Percentiles rank a stretch among this genome's conserved stretches.
These are phyloP conservation scores for Tuber umbilicatum DNA, from an alignment of 495 filamentous ascomycete species.

Conservation along the genomic window DNA sequence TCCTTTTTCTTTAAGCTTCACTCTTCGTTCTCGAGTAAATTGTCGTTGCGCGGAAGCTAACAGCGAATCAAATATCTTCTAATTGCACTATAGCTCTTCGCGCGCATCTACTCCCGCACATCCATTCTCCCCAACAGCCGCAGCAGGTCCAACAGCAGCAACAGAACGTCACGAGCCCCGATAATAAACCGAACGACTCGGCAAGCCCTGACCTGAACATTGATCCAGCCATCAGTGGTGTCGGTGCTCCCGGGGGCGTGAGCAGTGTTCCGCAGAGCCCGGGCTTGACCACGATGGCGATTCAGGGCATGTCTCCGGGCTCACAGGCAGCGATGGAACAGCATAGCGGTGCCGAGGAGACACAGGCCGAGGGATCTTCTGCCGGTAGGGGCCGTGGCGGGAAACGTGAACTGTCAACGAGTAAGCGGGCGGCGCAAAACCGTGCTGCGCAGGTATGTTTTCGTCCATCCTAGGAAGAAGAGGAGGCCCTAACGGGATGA, in stretches of 20 bases:
- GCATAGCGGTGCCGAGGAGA: slow-evolving; percentile 44
- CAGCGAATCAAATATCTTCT: background rate
- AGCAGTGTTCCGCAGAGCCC: slow-evolving; percentile 44
- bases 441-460: slow-evolving; percentile 81
- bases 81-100: slow-evolving; percentile 30
- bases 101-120: slow-evolving; percentile 38
- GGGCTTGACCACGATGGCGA: slow-evolving; percentile 28
- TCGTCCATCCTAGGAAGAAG: background rate
- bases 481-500: slow-evolving; percentile 9
- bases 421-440: slow-evolving; percentile 94
- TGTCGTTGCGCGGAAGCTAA: background rate
- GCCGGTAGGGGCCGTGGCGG: slow-evolving; percentile 44
- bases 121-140: slow-evolving; percentile 21
- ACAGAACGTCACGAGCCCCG: slow-evolving; percentile 21
- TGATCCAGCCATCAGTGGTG: slow-evolving; percentile 39
- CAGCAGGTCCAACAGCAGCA: slow-evolving; percentile 16
- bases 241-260: slow-evolving; percentile 35
- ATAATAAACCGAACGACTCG: slow-evolving; percentile 25
- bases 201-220: slow-evolving; percentile 39
- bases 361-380: slow-evolving; percentile 34
- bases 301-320: slow-evolving; percentile 29
- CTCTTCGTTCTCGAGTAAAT: background rate
- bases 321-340: slow-evolving; percentile 31
- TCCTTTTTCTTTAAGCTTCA: background rate
- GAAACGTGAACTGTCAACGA: slow-evolving; percentile 86